phyloP scores from a whole-genome alignment of 2,329 filamentous ascomycete genomes.

The Exophiala xenobiotica region DNA sequence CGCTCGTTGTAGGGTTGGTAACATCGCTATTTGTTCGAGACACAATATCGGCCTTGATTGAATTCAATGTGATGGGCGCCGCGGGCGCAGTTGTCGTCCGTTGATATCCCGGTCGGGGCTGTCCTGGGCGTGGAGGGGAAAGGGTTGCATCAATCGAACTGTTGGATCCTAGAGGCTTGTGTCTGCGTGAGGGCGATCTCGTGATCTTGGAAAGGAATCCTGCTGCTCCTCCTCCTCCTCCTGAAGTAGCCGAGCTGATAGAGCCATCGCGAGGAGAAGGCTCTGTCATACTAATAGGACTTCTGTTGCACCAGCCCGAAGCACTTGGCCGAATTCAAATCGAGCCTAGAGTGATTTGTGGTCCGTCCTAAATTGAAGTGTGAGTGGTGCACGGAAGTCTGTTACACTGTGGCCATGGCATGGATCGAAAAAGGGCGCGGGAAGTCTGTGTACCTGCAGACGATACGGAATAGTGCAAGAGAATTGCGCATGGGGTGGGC shows the following conservation, averaged over 20 bases:
- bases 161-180: constrained; percentile 28
- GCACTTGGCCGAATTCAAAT: constrained; percentile 4
- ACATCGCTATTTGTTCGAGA: constrained; percentile 23
- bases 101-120: constrained; percentile 19
- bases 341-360: constrained; percentile 10
- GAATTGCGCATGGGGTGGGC: neutral
- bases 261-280: constrained; percentile 20
- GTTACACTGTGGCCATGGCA: constrained; percentile 13
- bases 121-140: constrained; percentile 16
- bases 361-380: constrained; percentile 6
- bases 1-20: constrained; percentile 5
- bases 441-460: constrained; percentile 17
- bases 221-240: constrained; percentile 17
- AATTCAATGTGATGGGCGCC: constrained; percentile 13
- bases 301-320: constrained; percentile 14
- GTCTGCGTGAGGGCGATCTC: constrained; percentile 28
- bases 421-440: constrained; percentile 16
- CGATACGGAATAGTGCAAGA: constrained; percentile 12
- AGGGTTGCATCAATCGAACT: constrained; percentile 24
- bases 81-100: constrained; percentile 24
- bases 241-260: constrained; percentile 22
- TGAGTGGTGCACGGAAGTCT: constrained; percentile 11
- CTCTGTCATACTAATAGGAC: constrained; percentile 21
- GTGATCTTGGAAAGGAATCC: constrained; percentile 30
- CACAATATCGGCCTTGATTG: constrained; percentile 18